A percentile compares a stretch with the other conserved stretches of the same genome.
Evolutionary conservation across 2,329 filamentous ascomycete species (phyloP).

Genomic region (Claviceps humidiphila): DNA sequence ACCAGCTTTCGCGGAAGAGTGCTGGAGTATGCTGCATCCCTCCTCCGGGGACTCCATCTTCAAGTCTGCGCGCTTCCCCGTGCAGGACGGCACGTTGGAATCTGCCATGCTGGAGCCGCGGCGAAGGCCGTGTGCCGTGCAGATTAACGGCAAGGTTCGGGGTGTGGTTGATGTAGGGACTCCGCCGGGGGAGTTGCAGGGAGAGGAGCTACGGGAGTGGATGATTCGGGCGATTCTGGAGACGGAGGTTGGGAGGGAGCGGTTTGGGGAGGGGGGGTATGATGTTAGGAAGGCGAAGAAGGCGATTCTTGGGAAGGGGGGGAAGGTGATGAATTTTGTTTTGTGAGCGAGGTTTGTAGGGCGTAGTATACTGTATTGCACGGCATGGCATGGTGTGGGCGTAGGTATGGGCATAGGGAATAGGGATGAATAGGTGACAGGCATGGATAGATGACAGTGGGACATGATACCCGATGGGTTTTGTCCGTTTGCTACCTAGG

Average conservation of each 20-base stretch:
- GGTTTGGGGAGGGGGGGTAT: constrained; percentile 33
- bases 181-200: constrained; percentile 27
- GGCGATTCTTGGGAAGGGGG: constrained; percentile 52
- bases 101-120: constrained; percentile 36
- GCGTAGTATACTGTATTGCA: too few species aligned
- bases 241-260: constrained; percentile 45
- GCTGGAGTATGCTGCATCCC: constrained; percentile 49
- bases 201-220: constrained; percentile 41
- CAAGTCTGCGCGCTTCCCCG: constrained; percentile 44
- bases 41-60: constrained; percentile 27
- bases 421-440: too few species aligned
- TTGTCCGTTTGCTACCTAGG: background rate
- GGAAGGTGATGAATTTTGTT: constrained; percentile 65
- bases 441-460: too few species aligned
- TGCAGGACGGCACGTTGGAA: constrained; percentile 34
- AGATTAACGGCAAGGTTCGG: constrained; percentile 67
- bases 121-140: constrained; percentile 49
- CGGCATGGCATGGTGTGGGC: too few species aligned
- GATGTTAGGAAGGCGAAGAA: constrained; percentile 43
- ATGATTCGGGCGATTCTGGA: constrained; percentile 47
- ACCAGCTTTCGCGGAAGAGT: constrained; percentile 70
- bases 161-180: constrained; percentile 53
- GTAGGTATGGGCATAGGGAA: too few species aligned
- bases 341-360: constrained; percentile 18
- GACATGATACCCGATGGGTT: too few species aligned